phyloP scores from a whole-genome alignment of 306 rosid species.

The Cotoneaster glaucophyllus region DNA sequence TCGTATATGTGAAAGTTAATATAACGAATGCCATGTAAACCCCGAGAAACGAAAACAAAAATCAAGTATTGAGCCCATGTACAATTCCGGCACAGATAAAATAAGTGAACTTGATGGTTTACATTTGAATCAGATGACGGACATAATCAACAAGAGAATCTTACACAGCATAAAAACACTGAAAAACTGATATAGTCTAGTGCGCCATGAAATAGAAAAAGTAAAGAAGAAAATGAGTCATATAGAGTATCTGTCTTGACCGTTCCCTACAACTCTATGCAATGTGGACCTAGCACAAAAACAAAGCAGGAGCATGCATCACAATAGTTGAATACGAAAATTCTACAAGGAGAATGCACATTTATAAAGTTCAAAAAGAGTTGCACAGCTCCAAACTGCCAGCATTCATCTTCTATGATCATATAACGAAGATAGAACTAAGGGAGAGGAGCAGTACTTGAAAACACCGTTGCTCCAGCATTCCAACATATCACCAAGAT shows the following conservation, averaged over 20 bases:
- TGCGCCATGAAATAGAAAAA: neutral
- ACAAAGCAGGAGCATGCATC: neutral
- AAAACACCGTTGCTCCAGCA: constrained; percentile 89
- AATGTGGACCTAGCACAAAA: constrained; percentile 66
- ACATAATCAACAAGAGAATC: neutral
- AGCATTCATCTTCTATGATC: neutral
- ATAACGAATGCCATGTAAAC: neutral
- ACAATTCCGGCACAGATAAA: neutral
- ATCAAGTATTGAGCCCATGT: neutral
- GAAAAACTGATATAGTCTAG: neutral
- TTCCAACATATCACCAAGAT: constrained; percentile 95
- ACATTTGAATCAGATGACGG: neutral
- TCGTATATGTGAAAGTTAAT: neutral
- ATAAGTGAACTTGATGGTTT: neutral
- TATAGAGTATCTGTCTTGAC: constrained; percentile 84
- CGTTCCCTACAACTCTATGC: constrained; percentile 79
- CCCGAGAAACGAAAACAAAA: no score
- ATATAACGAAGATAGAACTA: neutral
- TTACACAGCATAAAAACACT: neutral
- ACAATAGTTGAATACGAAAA: neutral
- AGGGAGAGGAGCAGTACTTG: constrained; percentile 46
- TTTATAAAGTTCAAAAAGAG: neutral
- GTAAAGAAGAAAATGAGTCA: constrained; percentile 10
- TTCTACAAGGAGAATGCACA: neutral
- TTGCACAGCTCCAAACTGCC: neutral